Evolutionary conservation across 2,329 filamentous ascomycete species (phyloP).

Genomic region (Colletotrichum sp.): DNA sequence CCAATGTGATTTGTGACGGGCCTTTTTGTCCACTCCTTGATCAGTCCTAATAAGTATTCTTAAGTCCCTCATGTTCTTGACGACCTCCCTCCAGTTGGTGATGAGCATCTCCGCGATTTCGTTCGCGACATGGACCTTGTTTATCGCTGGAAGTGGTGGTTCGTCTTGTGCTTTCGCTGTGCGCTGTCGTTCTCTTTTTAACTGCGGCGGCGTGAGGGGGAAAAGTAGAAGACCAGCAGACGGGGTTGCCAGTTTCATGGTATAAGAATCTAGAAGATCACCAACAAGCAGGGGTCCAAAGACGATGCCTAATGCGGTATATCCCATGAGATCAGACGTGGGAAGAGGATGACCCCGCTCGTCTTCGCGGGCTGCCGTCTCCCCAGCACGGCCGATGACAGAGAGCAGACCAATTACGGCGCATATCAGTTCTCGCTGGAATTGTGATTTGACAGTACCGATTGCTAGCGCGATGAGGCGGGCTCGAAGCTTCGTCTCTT

Average conservation of each 20-base stretch:
- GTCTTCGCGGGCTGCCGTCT: conserved; percentile 58
- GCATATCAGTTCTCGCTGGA: conserved; percentile 67
- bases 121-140: conserved; percentile 65
- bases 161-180: conserved; percentile 25
- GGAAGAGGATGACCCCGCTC: conserved; percentile 55
- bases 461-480: conserved; percentile 70
- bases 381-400: conserved; percentile 62
- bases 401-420: conserved; percentile 70
- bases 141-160: conserved; percentile 40
- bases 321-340: conserved; percentile 67
- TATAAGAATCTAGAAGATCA: conserved; percentile 58
- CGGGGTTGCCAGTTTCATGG: conserved; percentile 48
- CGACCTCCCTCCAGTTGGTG: conserved; percentile 67
- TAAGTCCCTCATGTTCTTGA: conserved; percentile 62
- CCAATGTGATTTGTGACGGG: conserved; percentile 28
- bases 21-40: conserved; percentile 14
- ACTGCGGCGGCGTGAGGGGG: conserved; percentile 47
- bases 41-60: conserved; percentile 31
- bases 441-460: conserved; percentile 61
- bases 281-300: conserved; percentile 70
- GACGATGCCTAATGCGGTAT: conserved; percentile 64
- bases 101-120: conserved; percentile 70
- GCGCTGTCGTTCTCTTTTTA: conserved; percentile 42
- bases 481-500: conserved; percentile 62
- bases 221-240: conserved; percentile 46